phyloP scores from a whole-genome alignment of 306 rosid genomes.

The Dalbergia oliveri region DNA sequence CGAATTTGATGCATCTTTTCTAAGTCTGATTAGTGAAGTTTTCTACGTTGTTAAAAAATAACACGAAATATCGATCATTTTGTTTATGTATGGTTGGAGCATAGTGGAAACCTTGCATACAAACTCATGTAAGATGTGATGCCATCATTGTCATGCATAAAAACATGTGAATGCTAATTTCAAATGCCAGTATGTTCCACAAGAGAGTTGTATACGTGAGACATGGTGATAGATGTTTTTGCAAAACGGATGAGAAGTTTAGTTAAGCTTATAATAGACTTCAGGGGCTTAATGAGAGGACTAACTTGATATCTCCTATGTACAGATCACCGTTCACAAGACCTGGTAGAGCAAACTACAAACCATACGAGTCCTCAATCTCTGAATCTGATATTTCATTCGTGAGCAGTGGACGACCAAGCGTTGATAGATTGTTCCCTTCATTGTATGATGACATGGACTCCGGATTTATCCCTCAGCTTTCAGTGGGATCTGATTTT shows the following conservation, averaged over 20 bases:
- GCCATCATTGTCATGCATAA: constrained; percentile 10
- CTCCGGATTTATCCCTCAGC: constrained; percentile 45
- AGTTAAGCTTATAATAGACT: not conserved
- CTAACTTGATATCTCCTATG: constrained; percentile 46
- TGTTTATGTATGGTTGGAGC: no score
- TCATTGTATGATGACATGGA: constrained; percentile 54
- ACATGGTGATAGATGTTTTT: constrained; percentile 16
- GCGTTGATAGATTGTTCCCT: constrained; percentile 60
- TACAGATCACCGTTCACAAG: constrained; percentile 79
- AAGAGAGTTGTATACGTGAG: not conserved
- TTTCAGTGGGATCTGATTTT: constrained; percentile 60
- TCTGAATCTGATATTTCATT: constrained; percentile 76
- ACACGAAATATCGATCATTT: no score
- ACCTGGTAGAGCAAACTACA: constrained; percentile 51
- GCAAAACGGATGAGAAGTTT: not conserved
- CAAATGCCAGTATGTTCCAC: constrained; percentile 12
- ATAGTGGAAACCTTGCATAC: not conserved
- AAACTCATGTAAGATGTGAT: constrained; percentile 10
- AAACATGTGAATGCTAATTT: constrained; percentile 18
- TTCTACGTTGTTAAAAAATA: no score
- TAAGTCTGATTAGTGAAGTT: no score
- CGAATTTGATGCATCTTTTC: no score
- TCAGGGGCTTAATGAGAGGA: constrained; percentile 4
- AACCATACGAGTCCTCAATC: constrained; percentile 50
- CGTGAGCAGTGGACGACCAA: constrained; percentile 74